Conservation (phyloP, 495 filamentous ascomycete genomes). For the Hypoxylon fragiforme region DNA sequence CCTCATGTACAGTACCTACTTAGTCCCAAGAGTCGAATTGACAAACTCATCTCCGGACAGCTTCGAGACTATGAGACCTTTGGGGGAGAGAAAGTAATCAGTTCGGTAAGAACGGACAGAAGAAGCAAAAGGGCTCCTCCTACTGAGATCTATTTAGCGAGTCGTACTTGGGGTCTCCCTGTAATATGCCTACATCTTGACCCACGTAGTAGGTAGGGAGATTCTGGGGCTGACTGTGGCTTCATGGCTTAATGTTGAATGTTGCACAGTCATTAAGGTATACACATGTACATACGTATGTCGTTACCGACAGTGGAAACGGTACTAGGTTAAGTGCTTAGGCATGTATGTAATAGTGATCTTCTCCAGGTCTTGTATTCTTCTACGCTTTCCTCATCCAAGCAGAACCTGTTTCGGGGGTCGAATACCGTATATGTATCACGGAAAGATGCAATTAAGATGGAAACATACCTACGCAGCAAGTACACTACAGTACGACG, state of each 20-base stretch:
- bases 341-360: no score
- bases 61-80: conserved; percentile 2
- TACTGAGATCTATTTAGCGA: conserved; percentile 24
- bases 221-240: conserved; percentile 7
- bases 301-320: conserved; percentile 8
- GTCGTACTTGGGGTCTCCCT: conserved; percentile 19
- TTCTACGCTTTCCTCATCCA: no score
- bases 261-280: conserved; percentile 10
- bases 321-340: background rate
- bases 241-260: conserved; percentile 6
- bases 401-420: background rate
- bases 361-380: background rate
- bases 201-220: no score
- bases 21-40: conserved; percentile 15
- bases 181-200: conserved; percentile 7
- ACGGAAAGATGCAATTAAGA: conserved; percentile 2
- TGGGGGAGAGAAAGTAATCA: background rate
- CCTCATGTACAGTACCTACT: no score
- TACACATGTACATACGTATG: no score
- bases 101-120: conserved; percentile 13
- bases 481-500: no score
- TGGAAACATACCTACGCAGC: no score
- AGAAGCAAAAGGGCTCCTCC: conserved; percentile 31
- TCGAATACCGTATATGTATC: conserved; percentile 2
- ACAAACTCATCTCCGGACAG: conserved; percentile 12